phyloP scores from a whole-genome alignment of 2,329 filamentous ascomycete species.

The Fusarium gaditjirri region DNA sequence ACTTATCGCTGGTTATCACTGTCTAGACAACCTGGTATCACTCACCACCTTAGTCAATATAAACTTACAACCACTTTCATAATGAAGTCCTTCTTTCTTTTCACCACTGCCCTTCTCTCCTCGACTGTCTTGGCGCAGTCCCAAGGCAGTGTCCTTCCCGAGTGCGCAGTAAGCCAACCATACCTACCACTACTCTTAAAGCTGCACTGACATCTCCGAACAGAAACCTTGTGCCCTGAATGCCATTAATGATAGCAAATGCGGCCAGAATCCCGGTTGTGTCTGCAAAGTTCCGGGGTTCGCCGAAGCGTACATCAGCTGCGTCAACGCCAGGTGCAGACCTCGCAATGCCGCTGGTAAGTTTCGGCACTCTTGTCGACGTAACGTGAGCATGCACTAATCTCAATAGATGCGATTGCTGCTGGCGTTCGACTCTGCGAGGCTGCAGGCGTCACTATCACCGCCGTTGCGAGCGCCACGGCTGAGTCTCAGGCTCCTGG shows the following conservation, averaged over 20 bases:
- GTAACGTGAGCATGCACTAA: accelerated
- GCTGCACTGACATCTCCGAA: background rate
- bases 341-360: constrained; percentile 13
- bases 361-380: accelerated
- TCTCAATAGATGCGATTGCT: background rate
- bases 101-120: background rate
- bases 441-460: constrained; percentile 7
- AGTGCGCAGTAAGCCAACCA: constrained; percentile 9
- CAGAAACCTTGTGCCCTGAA: constrained; percentile 16
- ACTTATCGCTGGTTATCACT: background rate
- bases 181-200: background rate
- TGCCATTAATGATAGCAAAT: constrained; percentile 6
- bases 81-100: constrained; percentile 15
- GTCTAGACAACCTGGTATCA: too few species aligned
- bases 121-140: constrained; percentile 3
- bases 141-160: background rate
- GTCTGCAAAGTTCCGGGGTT: constrained; percentile 17
- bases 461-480: background rate
- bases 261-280: constrained; percentile 4
- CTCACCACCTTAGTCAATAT: background rate
- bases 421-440: background rate
- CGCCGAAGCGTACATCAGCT: background rate
- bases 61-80: background rate
- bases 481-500: background rate
- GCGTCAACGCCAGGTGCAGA: background rate